Base-by-base conservation (phyloP, 768 basidiomycete genomes). In the Ramaria sp. region DNA sequence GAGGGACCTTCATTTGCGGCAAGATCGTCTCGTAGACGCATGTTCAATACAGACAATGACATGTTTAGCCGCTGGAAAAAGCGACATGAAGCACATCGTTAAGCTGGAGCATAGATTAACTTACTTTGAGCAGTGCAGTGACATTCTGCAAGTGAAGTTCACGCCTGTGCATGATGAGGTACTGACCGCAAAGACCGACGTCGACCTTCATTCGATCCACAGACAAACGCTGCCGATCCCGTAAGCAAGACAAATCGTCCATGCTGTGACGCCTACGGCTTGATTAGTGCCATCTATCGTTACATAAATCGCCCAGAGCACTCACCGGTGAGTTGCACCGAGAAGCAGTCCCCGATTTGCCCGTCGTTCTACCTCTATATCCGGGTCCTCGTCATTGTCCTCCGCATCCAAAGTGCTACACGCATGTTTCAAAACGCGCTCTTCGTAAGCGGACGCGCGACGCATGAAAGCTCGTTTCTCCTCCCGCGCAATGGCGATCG, bases 131-230 rank as follows among this genome's bases (percentile, higher is more conserved):
- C 60, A 78, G 81, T 16, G 73, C 69, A 12, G 82, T 62, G 28
- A 87, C 78, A 62, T 85, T 83, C 52, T 69, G 71, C 34, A 90
- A 69, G 64, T 89, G 86, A 56, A 73, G 70, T 63, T 83, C 81
- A 61, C 87, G 74, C 41, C 87, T 70, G 32, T 69, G 70, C 79
- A 88, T 78, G 59, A 83, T 75, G 20, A 90, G 70, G 45, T 85
- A 64, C 62, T 89, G 83, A 3, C 83, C 85, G 61, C 83, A 83
- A 15, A 90, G 71, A 61, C 84, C 85, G 36, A 88, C 88, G 61
- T 90, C 88, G 39, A 86, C 78, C 48, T 74, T 77, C 84, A 90
- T 85, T 61, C 77, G 72, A 52, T 88, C 83, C 6, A 73, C 57
- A 2, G 75, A 73, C 41, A 87, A 64, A 10, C 82, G 68, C 34